These are phyloP conservation scores for Penicillium robsamsonii DNA, from an alignment of 495 filamentous ascomycete species.

Conservation along the genomic window DNA sequence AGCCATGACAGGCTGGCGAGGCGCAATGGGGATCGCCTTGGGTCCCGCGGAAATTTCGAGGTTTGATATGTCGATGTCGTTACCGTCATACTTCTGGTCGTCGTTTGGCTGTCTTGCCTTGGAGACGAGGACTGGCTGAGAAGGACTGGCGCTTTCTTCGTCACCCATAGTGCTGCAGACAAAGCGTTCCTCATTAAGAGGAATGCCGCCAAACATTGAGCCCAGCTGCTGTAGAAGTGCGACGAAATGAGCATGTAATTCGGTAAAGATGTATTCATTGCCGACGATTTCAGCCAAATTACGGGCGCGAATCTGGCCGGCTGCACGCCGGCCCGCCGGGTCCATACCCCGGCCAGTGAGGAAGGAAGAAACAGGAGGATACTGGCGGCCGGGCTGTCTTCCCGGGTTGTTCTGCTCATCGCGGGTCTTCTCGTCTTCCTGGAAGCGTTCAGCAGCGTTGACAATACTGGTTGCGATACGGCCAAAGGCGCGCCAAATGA, in stretches of 20 bases:
- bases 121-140: constrained; percentile 28
- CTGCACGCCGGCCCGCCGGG: constrained; percentile 53
- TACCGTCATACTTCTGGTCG: constrained; percentile 28
- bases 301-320: constrained; percentile 61
- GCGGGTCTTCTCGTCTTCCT: constrained; percentile 46
- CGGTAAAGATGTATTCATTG: constrained; percentile 81
- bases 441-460: constrained; percentile 55
- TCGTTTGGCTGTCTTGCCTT: constrained; percentile 21
- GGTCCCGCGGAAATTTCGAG: constrained; percentile 41
- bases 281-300: constrained; percentile 85
- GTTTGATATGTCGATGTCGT: constrained; percentile 38
- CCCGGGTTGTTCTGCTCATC: constrained; percentile 39
- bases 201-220: constrained; percentile 45
- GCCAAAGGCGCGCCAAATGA: constrained; percentile 73
- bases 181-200: constrained; percentile 45
- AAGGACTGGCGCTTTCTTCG: constrained; percentile 20
- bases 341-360: constrained; percentile 60
- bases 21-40: constrained; percentile 44
- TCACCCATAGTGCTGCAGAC: constrained; percentile 44
- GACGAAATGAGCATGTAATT: constrained; percentile 79
- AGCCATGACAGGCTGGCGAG: constrained; percentile 41
- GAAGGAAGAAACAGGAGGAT: constrained; percentile 62
- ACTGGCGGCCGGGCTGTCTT: constrained; percentile 31
- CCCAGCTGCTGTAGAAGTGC: constrained; percentile 67
- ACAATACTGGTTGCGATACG: constrained; percentile 75